Conservation (phyloP, 2,329 filamentous ascomycete species). For the Clonostachys byssicola region DNA sequence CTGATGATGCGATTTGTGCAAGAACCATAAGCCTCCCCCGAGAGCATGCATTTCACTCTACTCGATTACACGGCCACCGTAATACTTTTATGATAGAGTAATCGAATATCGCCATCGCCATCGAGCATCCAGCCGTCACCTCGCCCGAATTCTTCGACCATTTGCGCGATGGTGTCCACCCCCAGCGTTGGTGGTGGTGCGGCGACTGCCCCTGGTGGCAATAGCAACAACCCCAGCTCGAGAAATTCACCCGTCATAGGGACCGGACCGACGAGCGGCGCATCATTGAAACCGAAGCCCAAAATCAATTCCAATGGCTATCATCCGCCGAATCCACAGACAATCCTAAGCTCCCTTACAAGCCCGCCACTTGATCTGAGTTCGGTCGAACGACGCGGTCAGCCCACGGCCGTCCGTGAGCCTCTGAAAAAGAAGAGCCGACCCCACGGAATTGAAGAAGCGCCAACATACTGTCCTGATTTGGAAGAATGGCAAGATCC, state of each 20-base stretch:
- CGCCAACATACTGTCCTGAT: conserved; percentile 85
- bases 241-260: conserved; percentile 46
- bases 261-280: conserved; percentile 23
- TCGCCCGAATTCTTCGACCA: background rate
- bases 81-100: too few relatives aligned
- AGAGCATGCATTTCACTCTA: background rate
- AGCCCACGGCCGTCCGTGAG: conserved; percentile 72
- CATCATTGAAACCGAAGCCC: conserved; percentile 42
- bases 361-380: conserved; percentile 72
- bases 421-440: conserved; percentile 72
- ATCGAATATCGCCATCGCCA: background rate
- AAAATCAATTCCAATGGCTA: conserved; percentile 50
- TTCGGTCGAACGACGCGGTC: conserved; percentile 87
- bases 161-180: conserved; percentile 29
- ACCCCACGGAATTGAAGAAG: conserved; percentile 82
- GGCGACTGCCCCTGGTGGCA: conserved; percentile 22
- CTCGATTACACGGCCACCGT: background rate
- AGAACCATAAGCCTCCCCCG: background rate
- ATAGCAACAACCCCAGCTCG: conserved; percentile 43
- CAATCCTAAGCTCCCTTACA: conserved; percentile 50
- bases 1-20: background rate
- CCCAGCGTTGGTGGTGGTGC: conserved; percentile 29
- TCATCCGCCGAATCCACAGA: conserved; percentile 43
- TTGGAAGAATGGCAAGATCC: conserved; percentile 95
- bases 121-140: conserved; percentile 3